These are phyloP conservation scores for Lonicera japonica DNA, from an alignment of 129 eudicot species.

Conservation along the genomic window DNA sequence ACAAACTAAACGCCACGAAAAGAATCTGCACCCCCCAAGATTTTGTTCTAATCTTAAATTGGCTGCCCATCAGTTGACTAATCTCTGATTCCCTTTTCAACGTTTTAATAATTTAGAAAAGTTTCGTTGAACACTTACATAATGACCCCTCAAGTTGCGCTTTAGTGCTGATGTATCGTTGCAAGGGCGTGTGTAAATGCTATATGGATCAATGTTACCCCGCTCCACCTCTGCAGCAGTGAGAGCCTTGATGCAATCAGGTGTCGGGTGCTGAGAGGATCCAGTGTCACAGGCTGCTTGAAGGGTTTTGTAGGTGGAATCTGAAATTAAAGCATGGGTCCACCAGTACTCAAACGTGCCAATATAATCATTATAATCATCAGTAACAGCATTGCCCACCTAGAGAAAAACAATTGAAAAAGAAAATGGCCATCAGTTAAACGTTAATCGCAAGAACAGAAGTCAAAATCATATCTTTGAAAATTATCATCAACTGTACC, in stretches of 20 bases:
- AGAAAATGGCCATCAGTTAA: not conserved
- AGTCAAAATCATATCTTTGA: not conserved
- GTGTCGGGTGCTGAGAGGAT: conserved; percentile 79
- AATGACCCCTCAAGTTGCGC: conserved; percentile 64
- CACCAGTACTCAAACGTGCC: conserved; percentile 99
- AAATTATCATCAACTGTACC: conserved; percentile 39
- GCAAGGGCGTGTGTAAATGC: conserved; percentile 83
- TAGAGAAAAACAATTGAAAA: conserved; percentile 18
- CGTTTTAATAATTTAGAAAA: not conserved
- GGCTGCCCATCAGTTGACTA: not conserved
- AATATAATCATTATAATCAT: conserved; percentile 85
- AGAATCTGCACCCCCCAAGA: not conserved
- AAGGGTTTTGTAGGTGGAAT: conserved; percentile 73
- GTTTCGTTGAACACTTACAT: conserved; percentile 44
- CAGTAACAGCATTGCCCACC: conserved; percentile 99
- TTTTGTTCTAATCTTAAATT: not conserved
- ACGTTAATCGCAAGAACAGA: not conserved
- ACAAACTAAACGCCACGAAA: not conserved
- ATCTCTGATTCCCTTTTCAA: not conserved
- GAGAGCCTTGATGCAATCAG: conserved; percentile 59
- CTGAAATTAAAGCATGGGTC: conserved; percentile 93
- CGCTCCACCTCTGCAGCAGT: conserved; percentile 49
- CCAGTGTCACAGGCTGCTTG: conserved; percentile 50
- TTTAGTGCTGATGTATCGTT: conserved; percentile 43
- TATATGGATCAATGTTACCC: conserved; percentile 90